A percentile compares a stretch with the other conserved stretches of the same genome.
These are phyloP conservation scores for Colletotrichum sublineola DNA, from an alignment of 2,329 filamentous ascomycete species.

Conservation along the genomic window DNA sequence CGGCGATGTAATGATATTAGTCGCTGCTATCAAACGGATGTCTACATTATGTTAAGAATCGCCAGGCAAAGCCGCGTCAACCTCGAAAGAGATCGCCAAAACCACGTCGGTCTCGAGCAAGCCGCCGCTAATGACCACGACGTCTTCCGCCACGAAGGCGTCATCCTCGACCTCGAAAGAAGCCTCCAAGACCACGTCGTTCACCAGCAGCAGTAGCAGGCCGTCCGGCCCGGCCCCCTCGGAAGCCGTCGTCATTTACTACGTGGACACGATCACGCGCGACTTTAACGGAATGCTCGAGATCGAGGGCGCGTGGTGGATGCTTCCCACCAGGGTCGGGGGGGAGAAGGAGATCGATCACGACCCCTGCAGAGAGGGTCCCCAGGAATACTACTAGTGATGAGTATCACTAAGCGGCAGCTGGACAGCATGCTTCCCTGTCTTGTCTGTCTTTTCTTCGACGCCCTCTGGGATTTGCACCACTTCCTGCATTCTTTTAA, in stretches of 20 bases:
- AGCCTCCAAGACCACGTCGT: not conserved
- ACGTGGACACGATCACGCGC: not conserved
- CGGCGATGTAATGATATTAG: no score
- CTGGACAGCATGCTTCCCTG: no score
- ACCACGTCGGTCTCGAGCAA: not conserved
- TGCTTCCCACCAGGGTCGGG: not conserved
- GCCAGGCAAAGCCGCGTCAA: not conserved
- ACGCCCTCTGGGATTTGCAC: no score
- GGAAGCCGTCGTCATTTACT: not conserved
- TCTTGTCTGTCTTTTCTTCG: no score
- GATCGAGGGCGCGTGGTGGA: not conserved
- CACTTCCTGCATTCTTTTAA: no score
- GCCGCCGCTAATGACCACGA: not conserved
- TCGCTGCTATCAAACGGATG: no score
- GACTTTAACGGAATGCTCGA: not conserved
- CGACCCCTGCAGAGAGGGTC: not conserved
- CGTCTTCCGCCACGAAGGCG: not conserved
- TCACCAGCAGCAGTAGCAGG: not conserved
- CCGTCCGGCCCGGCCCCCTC: not conserved
- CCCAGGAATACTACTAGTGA: no score
- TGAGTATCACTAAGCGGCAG: no score
- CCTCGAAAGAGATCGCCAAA: not conserved
- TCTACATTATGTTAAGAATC: no score
- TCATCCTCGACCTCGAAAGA: not conserved
- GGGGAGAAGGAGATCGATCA: no score